phyloP scores from a whole-genome alignment of 2,329 filamentous ascomycete genomes.

The Cladosporium sp. region DNA sequence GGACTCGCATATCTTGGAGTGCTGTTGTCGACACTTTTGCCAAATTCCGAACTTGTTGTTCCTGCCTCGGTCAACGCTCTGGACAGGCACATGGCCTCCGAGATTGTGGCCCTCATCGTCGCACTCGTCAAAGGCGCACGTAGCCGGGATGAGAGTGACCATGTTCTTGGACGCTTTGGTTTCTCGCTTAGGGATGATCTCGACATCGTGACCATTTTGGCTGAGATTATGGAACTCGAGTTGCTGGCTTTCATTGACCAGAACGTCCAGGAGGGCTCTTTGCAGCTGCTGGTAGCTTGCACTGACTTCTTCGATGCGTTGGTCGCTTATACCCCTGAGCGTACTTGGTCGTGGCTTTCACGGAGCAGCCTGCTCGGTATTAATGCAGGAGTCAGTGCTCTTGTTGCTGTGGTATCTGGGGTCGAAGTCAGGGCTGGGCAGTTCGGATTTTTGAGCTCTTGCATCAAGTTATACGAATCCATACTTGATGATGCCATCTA shows the following conservation, averaged over 20 bases:
- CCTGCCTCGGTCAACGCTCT: conserved; percentile 37
- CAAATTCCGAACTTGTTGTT: conserved; percentile 44
- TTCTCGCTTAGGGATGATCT: conserved; percentile 54
- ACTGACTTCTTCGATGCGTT: conserved; percentile 77
- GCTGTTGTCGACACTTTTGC: conserved; percentile 68
- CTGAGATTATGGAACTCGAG: conserved; percentile 79
- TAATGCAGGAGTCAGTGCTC: conserved; percentile 72
- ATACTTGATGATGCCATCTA: conserved; percentile 74
- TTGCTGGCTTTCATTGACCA: conserved; percentile 51
- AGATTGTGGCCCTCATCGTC: conserved; percentile 73
- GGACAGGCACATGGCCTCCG: conserved; percentile 64
- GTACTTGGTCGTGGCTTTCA: conserved; percentile 87
- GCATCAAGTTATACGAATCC: conserved; percentile 71
- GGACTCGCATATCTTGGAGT: conserved; percentile 77
- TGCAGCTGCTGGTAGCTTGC: conserved; percentile 72
- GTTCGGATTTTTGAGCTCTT: conserved; percentile 75
- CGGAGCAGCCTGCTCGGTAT: conserved; percentile 78
- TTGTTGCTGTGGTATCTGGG: conserved; percentile 77
- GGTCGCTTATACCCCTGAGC: conserved; percentile 70
- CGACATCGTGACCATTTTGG: conserved; percentile 79
- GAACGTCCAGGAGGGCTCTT: conserved; percentile 63
- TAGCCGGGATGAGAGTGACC: conserved; percentile 41
- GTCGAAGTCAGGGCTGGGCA: conserved; percentile 76
- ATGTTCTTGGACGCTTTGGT: conserved; percentile 53
- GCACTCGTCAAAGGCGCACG: conserved; percentile 59